Evolutionary conservation across 345 rosid genomes (phyloP).

Genomic region (Eutrema heterophyllum): DNA sequence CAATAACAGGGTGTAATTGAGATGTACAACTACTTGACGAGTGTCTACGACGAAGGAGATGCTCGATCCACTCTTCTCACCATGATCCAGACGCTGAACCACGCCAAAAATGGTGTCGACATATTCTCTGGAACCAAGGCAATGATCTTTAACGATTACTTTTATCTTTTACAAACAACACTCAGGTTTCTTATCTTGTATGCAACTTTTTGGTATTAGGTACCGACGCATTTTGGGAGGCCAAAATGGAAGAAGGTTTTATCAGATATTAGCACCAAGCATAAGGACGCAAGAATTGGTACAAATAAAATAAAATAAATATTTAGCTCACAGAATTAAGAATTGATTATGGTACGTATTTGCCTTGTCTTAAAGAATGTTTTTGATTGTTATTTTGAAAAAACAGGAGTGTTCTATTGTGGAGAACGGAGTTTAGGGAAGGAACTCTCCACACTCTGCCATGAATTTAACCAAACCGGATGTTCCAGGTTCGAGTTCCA

Average conservation of each 20-base stretch:
- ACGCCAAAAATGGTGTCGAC: slow-evolving; percentile 93
- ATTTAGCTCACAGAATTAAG: background rate
- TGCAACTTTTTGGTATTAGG: background rate
- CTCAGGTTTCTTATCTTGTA: background rate
- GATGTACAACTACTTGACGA: slow-evolving; percentile 97
- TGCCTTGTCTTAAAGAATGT: background rate
- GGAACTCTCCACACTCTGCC: slow-evolving; percentile 27
- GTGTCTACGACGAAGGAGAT: slow-evolving; percentile 89
- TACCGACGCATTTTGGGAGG: slow-evolving; percentile 34
- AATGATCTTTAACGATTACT: slow-evolving; percentile 10
- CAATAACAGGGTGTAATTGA: slow-evolving; percentile 70
- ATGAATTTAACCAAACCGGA: slow-evolving; percentile 28
- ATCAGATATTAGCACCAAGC: slow-evolving; percentile 22
- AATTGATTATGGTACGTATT: background rate
- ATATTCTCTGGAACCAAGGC: slow-evolving; percentile 87
- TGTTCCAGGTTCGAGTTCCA: slow-evolving; percentile 28
- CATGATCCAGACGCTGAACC: slow-evolving; percentile 92
- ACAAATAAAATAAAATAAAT: background rate
- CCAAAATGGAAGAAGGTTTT: slow-evolving; percentile 34
- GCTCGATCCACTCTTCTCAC: slow-evolving; percentile 53
- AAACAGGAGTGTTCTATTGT: slow-evolving; percentile 33
- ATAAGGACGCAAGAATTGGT: slow-evolving; percentile 31
- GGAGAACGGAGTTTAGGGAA: slow-evolving; percentile 29
- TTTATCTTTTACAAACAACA: background rate
- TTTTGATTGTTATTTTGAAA: background rate